These are phyloP conservation scores for Grosmannia huntii DNA, from an alignment of 2,329 filamentous ascomycete species.

Conservation along the genomic window DNA sequence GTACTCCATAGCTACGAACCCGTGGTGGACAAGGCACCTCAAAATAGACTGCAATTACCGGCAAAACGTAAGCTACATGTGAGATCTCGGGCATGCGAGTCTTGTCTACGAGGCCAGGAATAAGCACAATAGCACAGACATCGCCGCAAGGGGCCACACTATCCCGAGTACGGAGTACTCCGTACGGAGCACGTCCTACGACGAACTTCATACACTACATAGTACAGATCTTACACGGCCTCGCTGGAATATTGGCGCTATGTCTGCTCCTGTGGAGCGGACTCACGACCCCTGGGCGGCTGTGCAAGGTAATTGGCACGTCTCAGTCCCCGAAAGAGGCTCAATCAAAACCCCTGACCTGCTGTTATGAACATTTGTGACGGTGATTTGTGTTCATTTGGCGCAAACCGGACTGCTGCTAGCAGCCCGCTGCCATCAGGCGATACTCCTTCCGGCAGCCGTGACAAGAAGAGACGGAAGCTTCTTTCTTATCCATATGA, in stretches of 20 bases:
- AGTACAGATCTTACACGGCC: not conserved
- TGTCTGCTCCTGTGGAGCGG: not conserved
- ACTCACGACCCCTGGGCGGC: not conserved
- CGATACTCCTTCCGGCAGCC: not conserved
- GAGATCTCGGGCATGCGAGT: not conserved
- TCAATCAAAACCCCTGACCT: constrained; percentile 1
- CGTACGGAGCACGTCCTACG: too few species aligned
- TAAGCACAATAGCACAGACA: too few species aligned
- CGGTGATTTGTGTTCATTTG: not conserved
- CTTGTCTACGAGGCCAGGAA: not conserved
- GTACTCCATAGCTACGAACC: too few species aligned
- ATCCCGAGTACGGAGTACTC: too few species aligned
- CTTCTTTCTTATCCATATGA: not conserved
- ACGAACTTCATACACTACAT: too few species aligned
- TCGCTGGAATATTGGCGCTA: not conserved
- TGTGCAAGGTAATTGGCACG: not conserved
- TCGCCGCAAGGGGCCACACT: not conserved
- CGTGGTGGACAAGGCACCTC: not conserved
- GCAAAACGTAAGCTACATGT: not conserved
- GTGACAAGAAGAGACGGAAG: not conserved
- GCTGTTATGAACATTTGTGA: not conserved
- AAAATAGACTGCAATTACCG: constrained; percentile 1
- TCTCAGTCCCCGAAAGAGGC: not conserved
- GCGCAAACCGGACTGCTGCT: not conserved
- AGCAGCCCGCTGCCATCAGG: not conserved